These are phyloP conservation scores for Flaveria sonorensis DNA, from an alignment of 129 eudicot species.

Conservation along the genomic window DNA sequence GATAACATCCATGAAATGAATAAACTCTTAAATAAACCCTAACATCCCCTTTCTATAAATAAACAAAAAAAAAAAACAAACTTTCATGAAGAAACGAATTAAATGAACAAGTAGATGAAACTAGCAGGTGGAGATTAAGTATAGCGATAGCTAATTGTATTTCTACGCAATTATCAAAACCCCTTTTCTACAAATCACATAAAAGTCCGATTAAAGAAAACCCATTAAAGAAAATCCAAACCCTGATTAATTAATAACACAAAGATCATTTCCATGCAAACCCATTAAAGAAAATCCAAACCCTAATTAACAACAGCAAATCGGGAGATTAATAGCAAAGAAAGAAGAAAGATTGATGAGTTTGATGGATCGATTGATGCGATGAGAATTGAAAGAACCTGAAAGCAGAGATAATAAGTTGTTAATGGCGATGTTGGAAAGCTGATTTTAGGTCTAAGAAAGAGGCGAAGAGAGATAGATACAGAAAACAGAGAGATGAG, in stretches of 20 bases:
- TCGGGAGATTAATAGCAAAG: slow-evolving; percentile 14
- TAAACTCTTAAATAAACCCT: slow-evolving; percentile 39
- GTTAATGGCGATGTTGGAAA: slow-evolving; percentile 42
- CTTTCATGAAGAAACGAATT: background rate
- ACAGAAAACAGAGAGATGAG: slow-evolving; percentile 45
- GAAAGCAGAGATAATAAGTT: slow-evolving; percentile 34
- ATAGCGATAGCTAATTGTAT: too few relatives aligned
- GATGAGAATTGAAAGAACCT: slow-evolving; percentile 43
- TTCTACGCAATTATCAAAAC: slow-evolving; percentile 12
- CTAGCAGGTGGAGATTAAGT: too few relatives aligned
- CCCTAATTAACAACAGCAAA: slow-evolving; percentile 44
- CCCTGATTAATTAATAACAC: slow-evolving; percentile 38
- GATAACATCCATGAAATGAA: slow-evolving; percentile 22
- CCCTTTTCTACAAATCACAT: slow-evolving; percentile 15
- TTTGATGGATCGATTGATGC: slow-evolving; percentile 39
- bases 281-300: slow-evolving; percentile 19
- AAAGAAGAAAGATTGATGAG: slow-evolving; percentile 20
- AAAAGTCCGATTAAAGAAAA: slow-evolving; percentile 29
- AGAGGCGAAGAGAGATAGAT: slow-evolving; percentile 40
- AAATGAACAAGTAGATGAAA: slow-evolving; percentile 6
- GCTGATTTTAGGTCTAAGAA: slow-evolving; percentile 49
- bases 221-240: slow-evolving; percentile 18
- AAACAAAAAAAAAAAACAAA: slow-evolving; percentile 22
- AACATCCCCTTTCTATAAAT: background rate
- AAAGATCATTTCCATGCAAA: slow-evolving; percentile 30